Conservation (phyloP, 2,329 filamentous ascomycete genomes). For the Claviceps pazoutovae region DNA sequence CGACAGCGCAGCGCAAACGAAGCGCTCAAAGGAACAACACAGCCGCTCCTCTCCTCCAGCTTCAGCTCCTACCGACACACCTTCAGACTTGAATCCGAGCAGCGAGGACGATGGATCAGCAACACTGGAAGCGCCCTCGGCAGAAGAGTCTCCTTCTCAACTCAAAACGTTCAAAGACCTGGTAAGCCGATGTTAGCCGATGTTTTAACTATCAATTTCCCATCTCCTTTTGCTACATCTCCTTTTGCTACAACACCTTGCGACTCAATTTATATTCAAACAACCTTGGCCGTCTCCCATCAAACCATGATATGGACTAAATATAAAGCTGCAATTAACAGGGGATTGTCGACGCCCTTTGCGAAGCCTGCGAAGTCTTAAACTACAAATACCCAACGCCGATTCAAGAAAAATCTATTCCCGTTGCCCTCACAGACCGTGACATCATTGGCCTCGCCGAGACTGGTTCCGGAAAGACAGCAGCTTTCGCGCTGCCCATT, state of each 20-base stretch:
- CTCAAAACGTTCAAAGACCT: slow-evolving; percentile 54
- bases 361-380: slow-evolving; percentile 71
- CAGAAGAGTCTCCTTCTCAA: slow-evolving; percentile 18
- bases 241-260: no score
- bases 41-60: not conserved
- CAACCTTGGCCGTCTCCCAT: no score
- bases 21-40: slow-evolving; percentile 4
- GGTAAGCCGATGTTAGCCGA: slow-evolving; percentile 19
- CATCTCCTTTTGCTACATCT: no score
- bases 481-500: slow-evolving; percentile 85
- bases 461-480: slow-evolving; percentile 92
- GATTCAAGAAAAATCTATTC: slow-evolving; percentile 79
- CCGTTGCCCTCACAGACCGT: slow-evolving; percentile 60
- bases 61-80: not conserved
- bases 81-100: slow-evolving; percentile 5
- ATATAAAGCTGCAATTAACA: slow-evolving; percentile 13
- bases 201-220: not conserved
- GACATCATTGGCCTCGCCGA: slow-evolving; percentile 91
- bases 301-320: no score
- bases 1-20: slow-evolving; percentile 13
- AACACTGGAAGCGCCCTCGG: slow-evolving; percentile 19
- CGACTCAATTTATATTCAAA: no score
- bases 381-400: slow-evolving; percentile 79
- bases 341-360: slow-evolving; percentile 76
- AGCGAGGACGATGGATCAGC: slow-evolving; percentile 17